Evolutionary conservation across 345 rosid species (phyloP), one percentile per base, ranked within the genome.

Genomic region (Gossypium australe): DNA sequence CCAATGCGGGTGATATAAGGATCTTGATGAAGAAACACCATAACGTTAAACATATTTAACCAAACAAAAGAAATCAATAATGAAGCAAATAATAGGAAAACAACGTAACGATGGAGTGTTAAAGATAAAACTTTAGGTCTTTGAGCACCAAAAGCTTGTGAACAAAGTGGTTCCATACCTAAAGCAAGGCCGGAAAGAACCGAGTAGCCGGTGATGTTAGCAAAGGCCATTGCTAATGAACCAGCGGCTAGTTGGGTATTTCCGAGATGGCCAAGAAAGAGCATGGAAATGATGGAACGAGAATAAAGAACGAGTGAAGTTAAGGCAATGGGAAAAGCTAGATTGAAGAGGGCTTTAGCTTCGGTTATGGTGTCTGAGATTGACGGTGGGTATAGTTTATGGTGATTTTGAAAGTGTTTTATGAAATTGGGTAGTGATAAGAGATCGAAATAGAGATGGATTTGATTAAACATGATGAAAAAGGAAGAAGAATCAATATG

Each of bases 141-240:
- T 56, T 85, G 89, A 52, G 98, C 97, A 10, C 98, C 98, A 25
- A 92, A 92, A 24, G 97, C 98, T 71, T 94, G 98, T 2, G 97
- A 90, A 70, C 98, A 94, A 38, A 94, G 89, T n/a, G 98, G 95
- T 59, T 94, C 98, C 97, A 92, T 90, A 24, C 98, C 98, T 13
- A 90, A 80, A 73, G 98, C 90, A 61, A 94, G 85, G 22, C 98
- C 98, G 17, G 98, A 89, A 75, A 94, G 91, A 67, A 94, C 97
- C 7, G 98, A 90, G 85, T 94, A 94, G 24, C 98, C 98, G 0
- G 94, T 87, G 81, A 94, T 94, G 83, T 94, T 94, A 13, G 97
- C 98, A 71, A 94, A 92, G 52, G 97, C 97, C 62, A 94, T 92
- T 71, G 98, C 94, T 4, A 90, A 85, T 20, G 98, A 90, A 47